A percentile compares a stretch with the other conserved stretches of the same genome.
Evolutionary conservation across 208 protist genomes (phyloP).

Genomic region (Trypanosoma caninum): DNA sequence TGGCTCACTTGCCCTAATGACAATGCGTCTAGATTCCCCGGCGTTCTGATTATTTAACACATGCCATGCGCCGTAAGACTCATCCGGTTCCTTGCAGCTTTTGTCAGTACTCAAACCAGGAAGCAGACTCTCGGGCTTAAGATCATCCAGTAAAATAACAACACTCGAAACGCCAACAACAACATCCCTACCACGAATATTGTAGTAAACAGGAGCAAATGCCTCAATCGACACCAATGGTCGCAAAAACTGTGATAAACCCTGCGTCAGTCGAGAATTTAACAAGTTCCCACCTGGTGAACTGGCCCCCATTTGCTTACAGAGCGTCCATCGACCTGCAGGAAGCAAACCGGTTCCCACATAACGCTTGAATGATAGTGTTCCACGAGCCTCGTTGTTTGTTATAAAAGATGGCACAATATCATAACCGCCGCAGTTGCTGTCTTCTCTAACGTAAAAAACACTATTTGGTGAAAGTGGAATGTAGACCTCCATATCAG

Average conservation of each 20-base stretch:
- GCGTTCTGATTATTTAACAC: neutral
- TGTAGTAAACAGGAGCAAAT: slow-evolving; percentile 39
- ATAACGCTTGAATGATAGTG: slow-evolving; percentile 29
- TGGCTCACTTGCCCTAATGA: slow-evolving; percentile 31
- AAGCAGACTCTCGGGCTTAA: slow-evolving; percentile 29
- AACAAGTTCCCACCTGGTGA: neutral
- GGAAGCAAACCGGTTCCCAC: slow-evolving; percentile 18
- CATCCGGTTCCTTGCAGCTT: slow-evolving; percentile 28
- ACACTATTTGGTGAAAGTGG: slow-evolving; percentile 34
- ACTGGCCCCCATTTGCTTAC: slow-evolving; percentile 16
- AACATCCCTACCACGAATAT: slow-evolving; percentile 40
- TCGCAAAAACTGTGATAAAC: neutral
- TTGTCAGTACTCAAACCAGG: slow-evolving; percentile 46
- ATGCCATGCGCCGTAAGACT: slow-evolving; percentile 42
- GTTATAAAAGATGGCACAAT: slow-evolving; percentile 45
- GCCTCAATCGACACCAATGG: slow-evolving; percentile 31
- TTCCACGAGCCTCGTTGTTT: slow-evolving; percentile 39
- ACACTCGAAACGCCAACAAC: slow-evolving; percentile 41
- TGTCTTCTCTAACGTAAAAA: slow-evolving; percentile 41
- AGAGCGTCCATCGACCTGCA: slow-evolving; percentile 59
- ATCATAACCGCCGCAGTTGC: slow-evolving; percentile 8
- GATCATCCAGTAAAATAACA: slow-evolving; percentile 45
- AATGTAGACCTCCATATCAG: slow-evolving; percentile 37
- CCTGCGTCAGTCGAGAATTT: neutral
- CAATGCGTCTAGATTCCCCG: slow-evolving; percentile 26